These are phyloP conservation scores for Candida broadrunensis DNA, from an alignment of 805 yeast species.

Conservation along the genomic window DNA sequence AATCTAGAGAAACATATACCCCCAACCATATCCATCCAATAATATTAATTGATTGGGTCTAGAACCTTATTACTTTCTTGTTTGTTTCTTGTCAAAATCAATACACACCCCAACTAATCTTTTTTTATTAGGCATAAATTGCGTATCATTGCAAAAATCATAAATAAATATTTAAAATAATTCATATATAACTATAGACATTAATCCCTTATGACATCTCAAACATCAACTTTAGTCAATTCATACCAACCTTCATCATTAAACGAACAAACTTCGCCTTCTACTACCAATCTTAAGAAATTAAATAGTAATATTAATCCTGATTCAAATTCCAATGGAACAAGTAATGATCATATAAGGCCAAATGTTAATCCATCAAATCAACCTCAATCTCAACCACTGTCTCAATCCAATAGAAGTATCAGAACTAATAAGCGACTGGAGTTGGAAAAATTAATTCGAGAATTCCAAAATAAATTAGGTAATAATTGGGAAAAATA, in stretches of 20 bases:
- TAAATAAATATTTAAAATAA: too few species aligned
- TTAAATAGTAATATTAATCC: not conserved
- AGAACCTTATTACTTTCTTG: too few species aligned
- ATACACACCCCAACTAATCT: too few species aligned
- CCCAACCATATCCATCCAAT: too few species aligned
- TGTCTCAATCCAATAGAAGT: not conserved
- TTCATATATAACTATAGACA: too few species aligned
- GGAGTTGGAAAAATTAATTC: conserved; percentile 50
- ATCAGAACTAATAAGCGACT: conserved; percentile 18
- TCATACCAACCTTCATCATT: not conserved
- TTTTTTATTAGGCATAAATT: too few species aligned
- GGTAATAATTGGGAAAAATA: conserved; percentile 87
- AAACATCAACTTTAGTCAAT: not conserved
- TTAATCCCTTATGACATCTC: not conserved
- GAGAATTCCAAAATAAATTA: conserved; percentile 66
- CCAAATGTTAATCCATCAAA: not conserved
- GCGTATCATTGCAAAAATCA: too few species aligned
- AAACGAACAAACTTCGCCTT: not conserved
- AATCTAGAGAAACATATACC: too few species aligned
- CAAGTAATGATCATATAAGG: not conserved
- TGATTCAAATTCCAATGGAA: not conserved
- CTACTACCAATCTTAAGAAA: not conserved
- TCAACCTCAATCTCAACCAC: not conserved
- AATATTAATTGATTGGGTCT: too few species aligned
- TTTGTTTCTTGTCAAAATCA: too few species aligned